These are phyloP conservation scores for Cucumis variabilis DNA, from an alignment of 331 rosid species.

Conservation along the genomic window DNA sequence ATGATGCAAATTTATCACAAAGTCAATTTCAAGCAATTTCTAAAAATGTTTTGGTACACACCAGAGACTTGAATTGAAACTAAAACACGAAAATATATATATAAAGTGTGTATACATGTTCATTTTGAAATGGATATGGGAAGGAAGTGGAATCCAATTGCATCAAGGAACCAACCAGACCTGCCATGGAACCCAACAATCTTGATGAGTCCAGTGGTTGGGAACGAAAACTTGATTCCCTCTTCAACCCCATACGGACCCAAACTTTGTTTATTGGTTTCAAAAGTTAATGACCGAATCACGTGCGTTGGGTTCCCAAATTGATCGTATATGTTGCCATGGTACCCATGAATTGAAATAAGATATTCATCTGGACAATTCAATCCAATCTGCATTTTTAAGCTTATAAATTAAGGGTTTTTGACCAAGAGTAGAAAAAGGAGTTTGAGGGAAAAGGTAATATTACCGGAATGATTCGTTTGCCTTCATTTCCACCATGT, in stretches of 20 bases:
- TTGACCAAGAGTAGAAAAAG: no score
- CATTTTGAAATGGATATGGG: not conserved
- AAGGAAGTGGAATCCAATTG: conserved; percentile 4
- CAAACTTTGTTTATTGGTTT: not conserved
- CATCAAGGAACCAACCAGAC: conserved; percentile 4
- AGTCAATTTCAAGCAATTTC: no score
- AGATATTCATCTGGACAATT: not conserved
- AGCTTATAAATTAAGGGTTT: no score
- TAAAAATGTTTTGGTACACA: no score
- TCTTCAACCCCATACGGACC: conserved; percentile 10
- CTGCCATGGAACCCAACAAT: conserved; percentile 2
- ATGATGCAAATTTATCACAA: no score
- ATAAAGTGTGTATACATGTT: not conserved
- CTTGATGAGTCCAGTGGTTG: conserved; percentile 5
- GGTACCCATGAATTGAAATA: not conserved
- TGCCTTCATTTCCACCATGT: not conserved
- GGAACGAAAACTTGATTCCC: conserved; percentile 1
- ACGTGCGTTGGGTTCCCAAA: not conserved
- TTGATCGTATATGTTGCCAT: not conserved
- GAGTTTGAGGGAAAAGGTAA: no score
- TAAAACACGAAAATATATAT: no score
- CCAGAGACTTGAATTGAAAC: no score
- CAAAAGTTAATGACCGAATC: not conserved
- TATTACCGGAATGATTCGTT: not conserved
- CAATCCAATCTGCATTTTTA: not conserved